phyloP scores from a whole-genome alignment of 352 stramenopile genomes.

The Thalassiosira mediterranea region DNA sequence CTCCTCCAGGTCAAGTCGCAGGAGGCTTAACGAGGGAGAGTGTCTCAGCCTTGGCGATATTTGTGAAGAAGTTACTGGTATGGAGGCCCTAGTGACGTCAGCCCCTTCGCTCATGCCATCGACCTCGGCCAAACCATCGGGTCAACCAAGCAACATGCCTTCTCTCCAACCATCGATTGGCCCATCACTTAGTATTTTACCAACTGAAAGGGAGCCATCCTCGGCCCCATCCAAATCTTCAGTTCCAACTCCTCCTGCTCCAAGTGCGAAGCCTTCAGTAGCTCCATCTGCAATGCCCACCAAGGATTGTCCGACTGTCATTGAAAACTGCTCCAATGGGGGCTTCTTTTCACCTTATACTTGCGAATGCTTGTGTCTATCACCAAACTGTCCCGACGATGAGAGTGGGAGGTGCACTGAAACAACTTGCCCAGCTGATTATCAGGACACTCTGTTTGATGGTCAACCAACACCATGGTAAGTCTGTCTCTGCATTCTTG shows the following conservation, averaged over 20 bases:
- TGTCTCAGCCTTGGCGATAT: constrained; percentile 15
- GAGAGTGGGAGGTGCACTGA: background rate
- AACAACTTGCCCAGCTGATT: constrained; percentile 18
- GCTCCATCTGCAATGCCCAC: constrained; percentile 11
- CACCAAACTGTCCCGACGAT: constrained; percentile 27
- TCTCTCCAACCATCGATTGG: background rate
- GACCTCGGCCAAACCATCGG: constrained; percentile 1
- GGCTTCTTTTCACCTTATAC: constrained; percentile 38
- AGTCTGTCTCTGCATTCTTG: background rate
- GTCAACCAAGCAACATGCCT: constrained; percentile 6
- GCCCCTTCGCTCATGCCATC: constrained; percentile 28
- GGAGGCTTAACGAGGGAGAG: background rate
- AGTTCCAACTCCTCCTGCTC: constrained; percentile 4
- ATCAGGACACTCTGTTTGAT: constrained; percentile 37
- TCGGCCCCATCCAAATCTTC: constrained; percentile 1
- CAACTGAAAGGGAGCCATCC: constrained; percentile 5
- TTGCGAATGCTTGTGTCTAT: constrained; percentile 42
- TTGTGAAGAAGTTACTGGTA: constrained; percentile 14
- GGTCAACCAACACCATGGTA: constrained; percentile 20
- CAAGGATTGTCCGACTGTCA: constrained; percentile 24
- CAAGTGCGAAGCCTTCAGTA: constrained; percentile 5
- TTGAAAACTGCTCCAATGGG: constrained; percentile 17
- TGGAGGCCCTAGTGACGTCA: constrained; percentile 15
- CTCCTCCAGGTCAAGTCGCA: constrained; percentile 5
- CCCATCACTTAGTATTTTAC: background rate